Percentiles rank a stretch among this genome's conserved stretches.
phyloP scores from a whole-genome alignment of 129 eudicot genomes.

The Chrysanthemum seticuspe region DNA sequence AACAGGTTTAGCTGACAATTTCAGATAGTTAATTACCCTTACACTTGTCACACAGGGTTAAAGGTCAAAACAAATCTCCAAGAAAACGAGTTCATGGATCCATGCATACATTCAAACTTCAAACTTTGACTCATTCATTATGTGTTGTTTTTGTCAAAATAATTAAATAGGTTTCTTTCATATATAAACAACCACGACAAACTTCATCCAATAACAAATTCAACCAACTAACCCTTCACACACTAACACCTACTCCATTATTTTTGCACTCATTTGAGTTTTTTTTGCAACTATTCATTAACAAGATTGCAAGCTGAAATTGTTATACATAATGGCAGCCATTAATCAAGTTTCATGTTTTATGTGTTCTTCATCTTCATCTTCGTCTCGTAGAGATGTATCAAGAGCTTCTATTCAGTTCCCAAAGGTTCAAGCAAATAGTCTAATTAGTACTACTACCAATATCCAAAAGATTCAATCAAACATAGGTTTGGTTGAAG shows the following conservation, averaged over 20 bases:
- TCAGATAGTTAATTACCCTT: not conserved
- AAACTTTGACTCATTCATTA: slow-evolving; percentile 14
- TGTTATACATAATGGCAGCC: no score
- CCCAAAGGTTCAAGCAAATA: slow-evolving; percentile 21
- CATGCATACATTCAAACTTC: slow-evolving; percentile 29
- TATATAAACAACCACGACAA: slow-evolving; percentile 22
- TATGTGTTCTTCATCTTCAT: slow-evolving; percentile 21
- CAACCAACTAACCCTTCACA: slow-evolving; percentile 8
- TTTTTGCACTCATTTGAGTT: no score
- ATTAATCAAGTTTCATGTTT: slow-evolving; percentile 21
- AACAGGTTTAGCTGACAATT: slow-evolving; percentile 10
- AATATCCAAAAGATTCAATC: slow-evolving; percentile 25
- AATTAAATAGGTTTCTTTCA: not conserved
- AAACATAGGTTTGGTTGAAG: slow-evolving; percentile 29
- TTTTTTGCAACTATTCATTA: no score
- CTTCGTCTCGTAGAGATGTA: slow-evolving; percentile 23
- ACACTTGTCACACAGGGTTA: not conserved
- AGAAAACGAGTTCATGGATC: slow-evolving; percentile 37
- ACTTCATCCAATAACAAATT: slow-evolving; percentile 18
- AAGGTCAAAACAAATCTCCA: slow-evolving; percentile 29
- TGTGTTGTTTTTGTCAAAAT: not conserved
- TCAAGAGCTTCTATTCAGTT: slow-evolving; percentile 28
- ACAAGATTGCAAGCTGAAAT: no score
- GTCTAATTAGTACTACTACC: not conserved
- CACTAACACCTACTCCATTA: not conserved